Conservation (phyloP, 2,329 filamentous ascomycete genomes). For the Lachnellula suecica region DNA sequence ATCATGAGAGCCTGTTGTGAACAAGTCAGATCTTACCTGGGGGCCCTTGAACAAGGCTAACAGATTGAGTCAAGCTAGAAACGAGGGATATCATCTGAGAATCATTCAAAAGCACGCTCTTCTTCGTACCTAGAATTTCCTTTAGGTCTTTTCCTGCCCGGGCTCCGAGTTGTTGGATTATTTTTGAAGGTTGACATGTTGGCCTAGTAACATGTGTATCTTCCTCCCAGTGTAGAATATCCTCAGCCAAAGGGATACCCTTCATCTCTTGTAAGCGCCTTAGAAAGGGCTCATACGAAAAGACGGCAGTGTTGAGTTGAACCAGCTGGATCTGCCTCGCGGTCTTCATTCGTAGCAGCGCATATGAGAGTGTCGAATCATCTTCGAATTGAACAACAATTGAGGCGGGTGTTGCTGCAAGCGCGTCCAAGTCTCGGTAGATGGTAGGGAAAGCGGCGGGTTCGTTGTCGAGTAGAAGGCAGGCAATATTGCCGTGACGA, state of each 20-base stretch:
- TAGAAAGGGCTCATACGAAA: slow-evolving; percentile 68
- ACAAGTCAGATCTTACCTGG: slow-evolving; percentile 49
- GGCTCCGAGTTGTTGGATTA: slow-evolving; percentile 28
- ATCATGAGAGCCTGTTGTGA: neutral
- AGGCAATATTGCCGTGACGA: slow-evolving; percentile 61
- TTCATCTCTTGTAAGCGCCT: slow-evolving; percentile 54
- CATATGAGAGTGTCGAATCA: slow-evolving; percentile 42
- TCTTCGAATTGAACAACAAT: slow-evolving; percentile 53
- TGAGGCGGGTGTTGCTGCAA: slow-evolving; percentile 44
- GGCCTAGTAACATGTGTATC: slow-evolving; percentile 12
- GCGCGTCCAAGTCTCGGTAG: slow-evolving; percentile 47
- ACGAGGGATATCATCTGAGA: slow-evolving; percentile 59
- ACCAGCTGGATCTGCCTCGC: slow-evolving; percentile 46
- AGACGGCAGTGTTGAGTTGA: slow-evolving; percentile 63
- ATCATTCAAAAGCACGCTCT: slow-evolving; percentile 42
- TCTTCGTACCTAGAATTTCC: slow-evolving; percentile 29
- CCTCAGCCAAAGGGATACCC: slow-evolving; percentile 54
- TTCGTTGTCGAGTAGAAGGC: slow-evolving; percentile 48
- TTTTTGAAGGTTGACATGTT: slow-evolving; percentile 16
- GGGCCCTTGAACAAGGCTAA: slow-evolving; percentile 70
- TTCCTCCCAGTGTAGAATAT: slow-evolving; percentile 44
- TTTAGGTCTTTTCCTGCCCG: slow-evolving; percentile 31
- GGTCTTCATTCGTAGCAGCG: slow-evolving; percentile 44
- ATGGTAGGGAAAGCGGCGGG: slow-evolving; percentile 62
- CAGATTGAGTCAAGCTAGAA: slow-evolving; percentile 47